These are phyloP conservation scores for Rhododendron kiyosumense DNA, from an alignment of 148 eudicot genomes.

Conservation along the genomic window DNA sequence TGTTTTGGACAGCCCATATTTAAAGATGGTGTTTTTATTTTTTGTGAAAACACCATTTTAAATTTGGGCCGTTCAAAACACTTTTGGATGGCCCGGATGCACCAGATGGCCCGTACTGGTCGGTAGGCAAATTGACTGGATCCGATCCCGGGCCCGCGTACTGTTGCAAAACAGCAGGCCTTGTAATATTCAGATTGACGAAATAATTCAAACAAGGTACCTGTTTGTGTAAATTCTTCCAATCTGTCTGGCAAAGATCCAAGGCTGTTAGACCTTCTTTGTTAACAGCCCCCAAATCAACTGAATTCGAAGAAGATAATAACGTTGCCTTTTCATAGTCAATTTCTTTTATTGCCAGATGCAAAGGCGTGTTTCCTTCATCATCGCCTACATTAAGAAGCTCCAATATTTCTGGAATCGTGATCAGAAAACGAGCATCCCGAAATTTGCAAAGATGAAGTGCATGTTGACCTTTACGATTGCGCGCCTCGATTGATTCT, in stretches of 20 bases:
- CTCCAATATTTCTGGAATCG: not conserved
- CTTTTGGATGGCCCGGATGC: no score
- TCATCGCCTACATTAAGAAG: not conserved
- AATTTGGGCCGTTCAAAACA: no score
- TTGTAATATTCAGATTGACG: not conserved
- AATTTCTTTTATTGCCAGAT: not conserved
- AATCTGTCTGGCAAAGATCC: not conserved
- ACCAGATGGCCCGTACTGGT: no score
- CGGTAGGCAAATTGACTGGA: no score
- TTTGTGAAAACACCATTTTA: no score
- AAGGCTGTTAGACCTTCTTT: not conserved
- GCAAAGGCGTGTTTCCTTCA: not conserved
- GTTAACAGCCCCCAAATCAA: not conserved
- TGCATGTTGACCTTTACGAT: no score
- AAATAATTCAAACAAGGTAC: not conserved
- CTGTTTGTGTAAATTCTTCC: not conserved
- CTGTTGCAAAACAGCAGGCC: not conserved
- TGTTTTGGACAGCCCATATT: no score
- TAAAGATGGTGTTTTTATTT: no score
- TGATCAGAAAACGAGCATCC: no score
- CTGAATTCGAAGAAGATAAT: not conserved
- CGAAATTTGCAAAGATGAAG: no score
- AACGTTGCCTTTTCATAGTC: not conserved
- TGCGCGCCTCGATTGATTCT: no score
- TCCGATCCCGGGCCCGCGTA: rapidly evolving